Evolutionary conservation across 192 early-diverging fungal species (phyloP), one percentile per base, ranked within the genome.

Genomic region (Spizellomyces punctatus): DNA sequence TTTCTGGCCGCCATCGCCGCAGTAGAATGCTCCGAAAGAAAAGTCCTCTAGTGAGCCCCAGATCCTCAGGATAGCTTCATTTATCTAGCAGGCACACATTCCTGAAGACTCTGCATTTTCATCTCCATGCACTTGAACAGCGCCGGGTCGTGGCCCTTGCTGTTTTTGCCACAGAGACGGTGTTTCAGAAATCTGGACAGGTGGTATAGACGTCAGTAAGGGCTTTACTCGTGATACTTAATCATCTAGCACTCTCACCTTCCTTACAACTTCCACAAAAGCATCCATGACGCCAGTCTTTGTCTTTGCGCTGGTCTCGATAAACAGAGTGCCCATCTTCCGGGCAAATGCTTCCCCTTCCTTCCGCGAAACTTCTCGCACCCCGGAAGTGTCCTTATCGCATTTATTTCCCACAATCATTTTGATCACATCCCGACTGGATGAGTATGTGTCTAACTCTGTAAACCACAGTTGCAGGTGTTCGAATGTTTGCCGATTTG

Each of bases 331-430:
- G 58, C 95, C 92, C 78, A 94, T 86, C 67, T 89, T 88, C 59
- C 87, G 83, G 27, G 97, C 97, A 76, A 93, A 95, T n/a, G 89
- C 93, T 49, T 90, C 90, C 21, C 95, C 97, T 71, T 99, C 97
- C 69, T 91, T 89, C 66, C 89, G 76, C 36, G 89, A 79, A 62
- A 99, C 96, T 62, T 89, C 89, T 47, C 93, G 77, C 65, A 82
- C 85, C 6, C 78, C 69, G 2, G 71, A 59, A 5, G 66, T 69
- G 82, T 93, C 95, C 86, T 94, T 95, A 83, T 99, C 98, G 54
- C 93, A 89, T 77, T 99, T 99, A 81, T 99, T 99, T 60, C 96
- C 98, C 17, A 99, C 93, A 77, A 99, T 91, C 88, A 98, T 97
- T 81, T 94, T 97, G 43, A 99, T 91, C 46, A 99, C 91, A 36